These are phyloP conservation scores for Venustampulla echinocandica DNA, from an alignment of 495 filamentous ascomycete genomes.

Conservation along the genomic window DNA sequence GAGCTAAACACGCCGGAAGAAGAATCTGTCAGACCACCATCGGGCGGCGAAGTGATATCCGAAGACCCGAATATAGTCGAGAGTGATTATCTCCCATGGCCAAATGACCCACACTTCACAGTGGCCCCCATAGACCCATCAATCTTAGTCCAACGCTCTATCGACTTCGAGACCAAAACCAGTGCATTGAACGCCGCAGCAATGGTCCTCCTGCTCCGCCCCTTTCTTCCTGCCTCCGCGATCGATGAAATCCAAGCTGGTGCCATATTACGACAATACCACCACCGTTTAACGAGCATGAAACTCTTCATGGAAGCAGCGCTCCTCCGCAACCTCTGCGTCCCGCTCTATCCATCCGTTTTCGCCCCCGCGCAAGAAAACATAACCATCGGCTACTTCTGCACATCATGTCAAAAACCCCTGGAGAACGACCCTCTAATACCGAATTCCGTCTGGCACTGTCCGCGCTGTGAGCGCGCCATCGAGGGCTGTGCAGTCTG, in stretches of 20 bases:
- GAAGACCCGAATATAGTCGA: conserved; percentile 33
- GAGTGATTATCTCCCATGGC: conserved; percentile 41
- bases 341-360: conserved; percentile 46
- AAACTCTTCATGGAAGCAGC: conserved; percentile 60
- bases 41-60: not conserved
- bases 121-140: conserved; percentile 39
- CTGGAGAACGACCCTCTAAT: conserved; percentile 38
- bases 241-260: conserved; percentile 39
- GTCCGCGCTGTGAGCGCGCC: conserved; percentile 29
- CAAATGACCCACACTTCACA: conserved; percentile 34
- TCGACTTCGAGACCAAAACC: conserved; percentile 37
- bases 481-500: conserved; percentile 39
- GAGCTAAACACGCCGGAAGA: not conserved
- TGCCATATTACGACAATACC: conserved; percentile 55
- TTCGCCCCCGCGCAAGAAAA: conserved; percentile 45
- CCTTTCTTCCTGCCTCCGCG: conserved; percentile 37
- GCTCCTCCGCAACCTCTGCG: conserved; percentile 57
- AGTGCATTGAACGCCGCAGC: conserved; percentile 41
- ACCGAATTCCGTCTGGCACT: conserved; percentile 20
- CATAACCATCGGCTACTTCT: conserved; percentile 39
- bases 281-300: conserved; percentile 53
- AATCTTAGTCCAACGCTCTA: conserved; percentile 35
- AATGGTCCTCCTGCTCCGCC: conserved; percentile 43
- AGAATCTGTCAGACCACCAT: not conserved
- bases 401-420: conserved; percentile 42